Base-by-base conservation (phyloP, 2,329 filamentous ascomycete genomes). In the Thermomyces lanuginosus region DNA sequence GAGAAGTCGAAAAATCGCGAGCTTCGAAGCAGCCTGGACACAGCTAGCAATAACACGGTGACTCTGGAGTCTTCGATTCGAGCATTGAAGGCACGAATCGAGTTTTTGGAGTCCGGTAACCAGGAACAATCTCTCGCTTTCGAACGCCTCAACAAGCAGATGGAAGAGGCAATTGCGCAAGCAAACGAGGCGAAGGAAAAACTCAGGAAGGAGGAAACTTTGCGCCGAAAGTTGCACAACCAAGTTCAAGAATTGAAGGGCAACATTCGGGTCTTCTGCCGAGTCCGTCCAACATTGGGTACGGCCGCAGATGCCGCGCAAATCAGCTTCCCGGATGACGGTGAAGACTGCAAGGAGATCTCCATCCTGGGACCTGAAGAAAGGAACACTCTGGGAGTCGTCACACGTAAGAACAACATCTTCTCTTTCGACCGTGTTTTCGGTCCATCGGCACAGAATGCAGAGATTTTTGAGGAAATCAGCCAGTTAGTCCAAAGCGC, bases 241-340 rank as follows among this genome's bases (percentile, higher is more conserved):
- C 89, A 92, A 50, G 86, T 98, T 24, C 83, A 98, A 49, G 89
- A 98, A 46, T 69, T 98, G 33, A 93, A 92, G 52, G 89, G 89
- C 42, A 98, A 98, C 47, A 98, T 98, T 44, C 77, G 89, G 11
- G 89, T 98, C 38, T 98, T 98, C 71, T 95, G 86, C 46, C 74
- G 89, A 48, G 86, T 95, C 15, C 76, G 91, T 21, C 89, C 89
- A 1, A 61, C 76, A 0, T 60, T 78, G 12, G 61, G 61, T 13
- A 51, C 58, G 1, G 53, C 55, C 6, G 72, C 73, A 5, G 64
- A 72, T 13, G 62, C 70, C 8, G 82, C 86, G 3, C 68, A 70
- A 26, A 79, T 95, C 36, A 63, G 68, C 2, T 92, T 81, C 38
- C 83, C 86, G 0, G 76, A 95, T 39, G 49, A 60, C 18, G 69